Evolutionary conservation across 805 yeast species (phyloP), one percentile per base, ranked within the genome.

Genomic region (Monosporozyma siamensis): DNA sequence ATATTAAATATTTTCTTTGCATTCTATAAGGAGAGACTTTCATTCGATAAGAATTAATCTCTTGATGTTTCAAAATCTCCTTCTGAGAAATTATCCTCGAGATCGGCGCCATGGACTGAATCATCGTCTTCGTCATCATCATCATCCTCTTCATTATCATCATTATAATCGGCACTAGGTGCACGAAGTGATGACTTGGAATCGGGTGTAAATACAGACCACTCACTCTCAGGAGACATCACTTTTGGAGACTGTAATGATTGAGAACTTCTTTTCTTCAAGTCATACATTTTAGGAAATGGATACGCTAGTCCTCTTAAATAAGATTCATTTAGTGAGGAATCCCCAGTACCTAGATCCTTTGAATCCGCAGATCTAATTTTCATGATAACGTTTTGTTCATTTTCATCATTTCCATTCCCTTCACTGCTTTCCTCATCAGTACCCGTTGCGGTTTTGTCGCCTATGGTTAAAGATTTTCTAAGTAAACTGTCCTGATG

Each of bases 81-180:
- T 24, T 44, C 48, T 12, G 48, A 43, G 6, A 40, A 46, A 39
- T 54, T 55, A 38, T 56, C 59, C 41, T 56, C 60, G 6, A 48
- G 46, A 39, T 57, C 62, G 5, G 61, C 59, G n/a, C 47, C 45
- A n/a, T 46, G 50, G 3, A 46, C 41, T 1, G 47, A 48, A 12
- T 40, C 43, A 24, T 40, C 43, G 7, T 40, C 38, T n/a, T 30
- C 41, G 12, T 31, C 42, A 14, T 32, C 42, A 23, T 27, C 25
- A 7, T 6, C 39, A 17, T 24, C 39, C 10, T 11, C 24, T 6
- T 17, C 40, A 26, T 26, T 29, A 11, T 25, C 31, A 14, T 44
- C 53, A 18, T 53, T 53, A 20, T 52, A 56, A 9, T 50, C 57
- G 2, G 44, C 35, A 15, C 32, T 29, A 3, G 20, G 20, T 7